phyloP scores from a whole-genome alignment of 352 stramenopile genomes.

The Globisporangium iwayamae region DNA sequence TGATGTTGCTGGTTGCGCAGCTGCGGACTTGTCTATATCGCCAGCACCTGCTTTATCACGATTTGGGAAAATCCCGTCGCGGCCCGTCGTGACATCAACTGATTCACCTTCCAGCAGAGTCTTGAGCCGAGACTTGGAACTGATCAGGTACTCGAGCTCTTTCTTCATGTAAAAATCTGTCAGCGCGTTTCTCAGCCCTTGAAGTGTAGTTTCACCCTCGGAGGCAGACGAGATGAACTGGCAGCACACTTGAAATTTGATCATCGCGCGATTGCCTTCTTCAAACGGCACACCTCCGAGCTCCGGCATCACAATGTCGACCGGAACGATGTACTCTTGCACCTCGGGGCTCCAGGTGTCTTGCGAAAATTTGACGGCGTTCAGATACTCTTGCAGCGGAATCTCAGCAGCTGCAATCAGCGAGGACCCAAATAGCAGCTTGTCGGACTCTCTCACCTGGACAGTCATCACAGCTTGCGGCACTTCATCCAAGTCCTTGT shows the following conservation, averaged over 20 bases:
- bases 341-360: constrained; percentile 22
- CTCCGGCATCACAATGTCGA: constrained; percentile 21
- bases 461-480: constrained; percentile 32
- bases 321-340: constrained; percentile 46
- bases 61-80: constrained; percentile 20
- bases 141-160: constrained; percentile 55
- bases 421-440: constrained; percentile 67
- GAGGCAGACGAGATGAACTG: constrained; percentile 24
- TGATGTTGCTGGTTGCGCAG: constrained; percentile 12
- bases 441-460: constrained; percentile 71
- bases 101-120: constrained; percentile 62
- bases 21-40: not conserved
- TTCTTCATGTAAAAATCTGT: constrained; percentile 43
- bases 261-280: constrained; percentile 18
- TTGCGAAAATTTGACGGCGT: constrained; percentile 26
- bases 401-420: constrained; percentile 46
- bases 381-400: constrained; percentile 46
- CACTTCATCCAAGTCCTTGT: constrained; percentile 8
- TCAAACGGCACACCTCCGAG: constrained; percentile 2
- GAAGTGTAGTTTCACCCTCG: not conserved
- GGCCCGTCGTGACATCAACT: constrained; percentile 63
- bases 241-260: constrained; percentile 54
- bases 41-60: constrained; percentile 2
- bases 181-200: constrained; percentile 21
- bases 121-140: constrained; percentile 66